Conservation (phyloP, 1,284 basidiomycete species). For the Leccinum pachyderme region DNA sequence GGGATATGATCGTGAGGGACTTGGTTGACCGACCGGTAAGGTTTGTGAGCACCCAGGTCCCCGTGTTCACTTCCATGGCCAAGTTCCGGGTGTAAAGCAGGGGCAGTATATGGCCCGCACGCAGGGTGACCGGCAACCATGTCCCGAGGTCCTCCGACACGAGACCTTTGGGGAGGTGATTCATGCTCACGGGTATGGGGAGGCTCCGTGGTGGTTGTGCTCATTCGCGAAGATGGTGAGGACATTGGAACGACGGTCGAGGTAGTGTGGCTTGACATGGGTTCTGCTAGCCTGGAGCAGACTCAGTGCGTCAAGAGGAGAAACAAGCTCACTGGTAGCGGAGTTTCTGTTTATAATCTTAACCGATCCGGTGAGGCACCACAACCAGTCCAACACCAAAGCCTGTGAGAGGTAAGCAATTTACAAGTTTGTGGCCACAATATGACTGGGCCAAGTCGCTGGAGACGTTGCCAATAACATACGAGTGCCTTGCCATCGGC, state of each 20-base stretch:
- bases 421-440: not conserved
- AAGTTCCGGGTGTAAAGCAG: constrained; percentile 1
- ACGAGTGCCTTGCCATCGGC: constrained; percentile 28
- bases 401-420: not conserved
- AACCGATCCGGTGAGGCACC: constrained; percentile 3
- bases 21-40: constrained; percentile 6
- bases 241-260: constrained; percentile 17
- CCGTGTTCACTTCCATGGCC: not conserved
- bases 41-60: not conserved
- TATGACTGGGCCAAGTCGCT: not conserved
- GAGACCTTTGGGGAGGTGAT: constrained; percentile 8
- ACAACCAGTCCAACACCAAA: constrained; percentile 15
- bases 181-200: not conserved
- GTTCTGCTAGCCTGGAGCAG: not conserved
- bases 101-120: not conserved
- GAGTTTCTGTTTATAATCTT: constrained; percentile 8
- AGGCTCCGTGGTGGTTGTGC: not conserved
- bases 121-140: constrained; percentile 10
- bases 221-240: constrained; percentile 11
- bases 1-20: not conserved
- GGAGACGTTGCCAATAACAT: not conserved
- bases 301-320: not conserved
- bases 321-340: constrained; percentile 4
- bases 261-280: constrained; percentile 17
- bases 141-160: constrained; percentile 27